Evolutionary conservation across 2,329 filamentous ascomycete genomes (phyloP).

Genomic region (Didymella sp.): DNA sequence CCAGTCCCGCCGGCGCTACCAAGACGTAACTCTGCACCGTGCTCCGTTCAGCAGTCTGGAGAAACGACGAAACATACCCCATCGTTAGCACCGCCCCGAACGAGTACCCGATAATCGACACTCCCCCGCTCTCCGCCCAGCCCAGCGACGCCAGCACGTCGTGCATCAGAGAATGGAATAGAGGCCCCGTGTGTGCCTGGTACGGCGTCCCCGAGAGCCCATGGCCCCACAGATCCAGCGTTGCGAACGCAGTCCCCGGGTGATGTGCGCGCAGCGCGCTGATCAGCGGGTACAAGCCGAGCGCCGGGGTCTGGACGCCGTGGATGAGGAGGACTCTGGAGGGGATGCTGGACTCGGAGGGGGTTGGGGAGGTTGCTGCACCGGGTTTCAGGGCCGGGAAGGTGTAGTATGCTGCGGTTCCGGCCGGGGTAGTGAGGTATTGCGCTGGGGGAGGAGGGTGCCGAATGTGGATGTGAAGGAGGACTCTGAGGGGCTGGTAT

Average conservation of each 20-base stretch:
- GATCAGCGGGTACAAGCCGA: slow-evolving; percentile 57
- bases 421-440: slow-evolving; percentile 43
- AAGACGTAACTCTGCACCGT: slow-evolving; percentile 26
- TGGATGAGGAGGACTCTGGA: slow-evolving; percentile 56
- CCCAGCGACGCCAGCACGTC: slow-evolving; percentile 49
- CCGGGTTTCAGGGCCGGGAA: slow-evolving; percentile 40
- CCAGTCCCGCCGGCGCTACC: slow-evolving; percentile 58
- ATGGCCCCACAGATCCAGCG: slow-evolving; percentile 63
- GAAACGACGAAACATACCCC: slow-evolving; percentile 49
- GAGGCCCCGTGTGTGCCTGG: slow-evolving; percentile 47
- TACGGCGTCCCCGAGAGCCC: slow-evolving; percentile 60
- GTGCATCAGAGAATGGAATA: slow-evolving; percentile 56
- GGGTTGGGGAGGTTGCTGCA: slow-evolving; percentile 43
- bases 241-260: slow-evolving; percentile 51
- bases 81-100: slow-evolving; percentile 35
- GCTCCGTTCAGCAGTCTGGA: too few species aligned
- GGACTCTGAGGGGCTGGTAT: slow-evolving; percentile 51
- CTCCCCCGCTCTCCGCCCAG: slow-evolving; percentile 56
- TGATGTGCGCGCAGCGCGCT: slow-evolving; percentile 45
- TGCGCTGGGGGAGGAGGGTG: slow-evolving; percentile 49
- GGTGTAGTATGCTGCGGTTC: slow-evolving; percentile 54
- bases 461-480: slow-evolving; percentile 51
- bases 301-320: slow-evolving; percentile 60
- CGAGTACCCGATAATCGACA: slow-evolving; percentile 27
- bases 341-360: slow-evolving; percentile 11